A percentile compares a stretch with the other conserved stretches of the same genome.
phyloP scores from a whole-genome alignment of 2,329 filamentous ascomycete genomes.

The Arthrobotrys sphaeroides region DNA sequence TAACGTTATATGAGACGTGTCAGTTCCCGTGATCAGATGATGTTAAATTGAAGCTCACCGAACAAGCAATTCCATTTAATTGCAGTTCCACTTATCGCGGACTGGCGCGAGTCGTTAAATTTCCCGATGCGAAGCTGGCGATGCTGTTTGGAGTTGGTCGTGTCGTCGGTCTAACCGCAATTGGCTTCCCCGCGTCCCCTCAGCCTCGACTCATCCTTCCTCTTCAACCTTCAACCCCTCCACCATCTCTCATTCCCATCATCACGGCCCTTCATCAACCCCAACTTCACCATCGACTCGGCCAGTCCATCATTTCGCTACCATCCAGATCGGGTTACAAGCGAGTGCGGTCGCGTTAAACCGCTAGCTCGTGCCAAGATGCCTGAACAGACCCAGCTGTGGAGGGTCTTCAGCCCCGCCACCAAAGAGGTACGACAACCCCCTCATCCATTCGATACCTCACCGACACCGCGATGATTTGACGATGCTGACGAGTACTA shows the following conservation, averaged over 20 bases:
- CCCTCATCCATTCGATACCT: neutral
- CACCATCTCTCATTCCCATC: too few species aligned
- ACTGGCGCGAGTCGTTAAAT: neutral
- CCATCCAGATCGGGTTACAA: neutral
- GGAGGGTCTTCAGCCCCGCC: slow-evolving; percentile 35
- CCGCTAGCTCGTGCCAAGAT: neutral
- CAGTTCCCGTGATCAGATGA: too few species aligned
- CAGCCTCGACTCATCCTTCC: neutral
- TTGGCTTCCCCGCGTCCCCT: neutral
- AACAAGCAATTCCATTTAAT: neutral
- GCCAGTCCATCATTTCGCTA: neutral
- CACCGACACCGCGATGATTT: neutral
- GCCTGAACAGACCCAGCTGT: neutral
- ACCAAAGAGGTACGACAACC: slow-evolving; percentile 8
- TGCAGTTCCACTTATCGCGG: too few species aligned
- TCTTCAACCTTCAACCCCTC: neutral
- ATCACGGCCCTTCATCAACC: too few species aligned
- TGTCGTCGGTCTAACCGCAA: neutral
- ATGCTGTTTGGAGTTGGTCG: neutral
- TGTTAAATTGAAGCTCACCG: too few species aligned
- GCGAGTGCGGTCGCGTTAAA: neutral
- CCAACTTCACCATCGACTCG: neutral
- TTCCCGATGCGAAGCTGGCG: neutral
- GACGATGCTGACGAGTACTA: neutral
- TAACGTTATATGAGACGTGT: too few species aligned